phyloP scores from a whole-genome alignment of 2,329 filamentous ascomycete genomes.

The Fusarium sp. region DNA sequence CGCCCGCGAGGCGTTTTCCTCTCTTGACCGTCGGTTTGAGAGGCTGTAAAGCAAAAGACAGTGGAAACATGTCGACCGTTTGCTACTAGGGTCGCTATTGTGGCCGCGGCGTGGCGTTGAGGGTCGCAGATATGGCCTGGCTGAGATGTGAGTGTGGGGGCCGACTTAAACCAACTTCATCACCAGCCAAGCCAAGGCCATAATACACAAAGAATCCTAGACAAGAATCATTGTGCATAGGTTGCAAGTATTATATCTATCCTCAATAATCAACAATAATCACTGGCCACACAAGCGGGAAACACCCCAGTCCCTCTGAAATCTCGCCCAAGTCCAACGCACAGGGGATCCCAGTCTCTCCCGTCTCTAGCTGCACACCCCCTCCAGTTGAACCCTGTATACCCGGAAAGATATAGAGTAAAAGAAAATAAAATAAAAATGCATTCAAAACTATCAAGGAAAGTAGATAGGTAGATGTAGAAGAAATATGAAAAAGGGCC shows the following conservation, averaged over 20 bases:
- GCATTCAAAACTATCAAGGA: conserved; percentile 30
- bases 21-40: background rate
- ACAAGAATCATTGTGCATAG: conserved; percentile 11
- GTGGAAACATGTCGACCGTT: conserved; percentile 21
- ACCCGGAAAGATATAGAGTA: conserved; percentile 7
- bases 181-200: conserved; percentile 6
- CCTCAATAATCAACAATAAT: conserved; percentile 8
- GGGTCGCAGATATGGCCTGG: conserved; percentile 47
- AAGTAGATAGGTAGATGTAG: conserved; percentile 23
- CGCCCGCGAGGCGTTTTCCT: conserved; percentile 28
- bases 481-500: conserved; percentile 14
- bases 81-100: conserved; percentile 24
- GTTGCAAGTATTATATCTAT: conserved; percentile 4
- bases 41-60: conserved; percentile 18
- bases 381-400: background rate
- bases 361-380: conserved; percentile 17
- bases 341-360: conserved; percentile 28
- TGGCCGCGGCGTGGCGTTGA: conserved; percentile 33
- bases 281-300: conserved; percentile 4
- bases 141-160: conserved; percentile 33
- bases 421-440: conserved; percentile 16
- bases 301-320: conserved; percentile 23
- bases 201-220: conserved; percentile 1
- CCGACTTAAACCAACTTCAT: conserved; percentile 40
- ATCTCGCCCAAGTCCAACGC: conserved; percentile 16